Percentiles rank a stretch among this genome's conserved stretches.
Conservation (phyloP, 2,329 filamentous ascomycete genomes). For the Pseudogymnoascus sp. region DNA sequence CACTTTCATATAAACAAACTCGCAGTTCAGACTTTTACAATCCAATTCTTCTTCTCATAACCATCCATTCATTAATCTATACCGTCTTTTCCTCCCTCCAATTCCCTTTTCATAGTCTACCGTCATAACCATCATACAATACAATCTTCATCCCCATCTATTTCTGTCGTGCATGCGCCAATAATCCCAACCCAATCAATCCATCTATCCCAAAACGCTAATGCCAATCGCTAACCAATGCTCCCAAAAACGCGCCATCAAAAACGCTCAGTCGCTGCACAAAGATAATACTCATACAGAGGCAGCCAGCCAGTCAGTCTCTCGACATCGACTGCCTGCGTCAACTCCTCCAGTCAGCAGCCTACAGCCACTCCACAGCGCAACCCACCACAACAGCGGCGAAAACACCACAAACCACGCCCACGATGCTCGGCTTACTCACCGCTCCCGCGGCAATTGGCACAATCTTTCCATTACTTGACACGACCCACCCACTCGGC, state of each 20-base stretch:
- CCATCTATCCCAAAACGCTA: not conserved
- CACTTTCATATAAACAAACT: not conserved
- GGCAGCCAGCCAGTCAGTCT: not conserved
- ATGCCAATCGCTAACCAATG: conserved; percentile 2
- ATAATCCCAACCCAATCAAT: not conserved
- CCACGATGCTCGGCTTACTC: conserved; percentile 41
- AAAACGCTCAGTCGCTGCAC: not conserved
- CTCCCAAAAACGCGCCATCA: conserved; percentile 1
- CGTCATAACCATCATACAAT: not conserved
- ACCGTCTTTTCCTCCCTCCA: not conserved
- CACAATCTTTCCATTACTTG: conserved; percentile 67
- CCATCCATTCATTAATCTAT: not conserved
- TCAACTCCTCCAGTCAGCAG: not conserved
- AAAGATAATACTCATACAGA: not conserved
- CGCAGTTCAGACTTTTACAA: not conserved
- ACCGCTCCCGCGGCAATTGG: conserved; percentile 60
- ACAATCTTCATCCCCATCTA: not conserved
- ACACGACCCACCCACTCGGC: conserved; percentile 75
- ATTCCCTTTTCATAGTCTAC: not conserved
- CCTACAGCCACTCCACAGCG: not conserved
- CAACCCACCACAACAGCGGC: not conserved
- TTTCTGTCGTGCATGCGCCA: not conserved
- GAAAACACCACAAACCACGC: not conserved
- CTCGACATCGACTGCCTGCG: not conserved
- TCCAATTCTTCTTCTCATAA: not conserved